Evolutionary conservation across 2,329 filamentous ascomycete species (phyloP).

Genomic region (Truncatella angustata): DNA sequence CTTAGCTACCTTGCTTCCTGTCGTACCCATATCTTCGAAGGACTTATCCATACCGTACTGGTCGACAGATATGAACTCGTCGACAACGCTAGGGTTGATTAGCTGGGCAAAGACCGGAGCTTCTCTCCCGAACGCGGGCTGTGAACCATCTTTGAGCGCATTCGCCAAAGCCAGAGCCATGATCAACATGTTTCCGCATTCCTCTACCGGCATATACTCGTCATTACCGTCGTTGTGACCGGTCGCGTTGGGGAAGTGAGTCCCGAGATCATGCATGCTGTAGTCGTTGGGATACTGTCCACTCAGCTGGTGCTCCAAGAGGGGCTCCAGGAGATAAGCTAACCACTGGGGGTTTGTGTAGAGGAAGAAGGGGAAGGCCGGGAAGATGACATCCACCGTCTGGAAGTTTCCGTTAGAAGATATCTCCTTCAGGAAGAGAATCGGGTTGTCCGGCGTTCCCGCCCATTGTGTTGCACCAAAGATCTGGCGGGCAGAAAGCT

Average conservation of each 20-base stretch:
- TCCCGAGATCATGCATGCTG: constrained; percentile 74
- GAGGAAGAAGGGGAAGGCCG: constrained; percentile 80
- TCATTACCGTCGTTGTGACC: constrained; percentile 68
- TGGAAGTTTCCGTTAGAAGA: constrained; percentile 83
- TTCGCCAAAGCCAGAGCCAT: constrained; percentile 78
- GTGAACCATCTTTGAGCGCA: constrained; percentile 62
- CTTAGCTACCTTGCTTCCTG: constrained; percentile 37
- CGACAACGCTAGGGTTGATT: constrained; percentile 14
- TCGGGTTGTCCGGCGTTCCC: constrained; percentile 66
- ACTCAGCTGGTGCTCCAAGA: constrained; percentile 78
- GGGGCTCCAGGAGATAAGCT: constrained; percentile 73
- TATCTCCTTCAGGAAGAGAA: constrained; percentile 83
- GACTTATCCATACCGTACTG: constrained; percentile 54
- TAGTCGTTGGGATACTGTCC: constrained; percentile 83
- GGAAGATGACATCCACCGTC: constrained; percentile 86
- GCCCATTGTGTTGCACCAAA: constrained; percentile 77
- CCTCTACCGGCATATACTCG: constrained; percentile 74
- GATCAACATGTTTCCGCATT: constrained; percentile 74
- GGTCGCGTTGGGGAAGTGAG: constrained; percentile 73
- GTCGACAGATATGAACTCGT: constrained; percentile 20
- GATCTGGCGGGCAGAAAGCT: constrained; percentile 75
- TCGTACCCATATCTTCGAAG: constrained; percentile 52
- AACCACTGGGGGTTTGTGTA: constrained; percentile 83
- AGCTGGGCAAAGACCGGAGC: constrained; percentile 16
- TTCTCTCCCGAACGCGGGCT: constrained; percentile 56